phyloP scores from a whole-genome alignment of 2,329 filamentous ascomycete genomes.

The Penicillium decumbens region DNA sequence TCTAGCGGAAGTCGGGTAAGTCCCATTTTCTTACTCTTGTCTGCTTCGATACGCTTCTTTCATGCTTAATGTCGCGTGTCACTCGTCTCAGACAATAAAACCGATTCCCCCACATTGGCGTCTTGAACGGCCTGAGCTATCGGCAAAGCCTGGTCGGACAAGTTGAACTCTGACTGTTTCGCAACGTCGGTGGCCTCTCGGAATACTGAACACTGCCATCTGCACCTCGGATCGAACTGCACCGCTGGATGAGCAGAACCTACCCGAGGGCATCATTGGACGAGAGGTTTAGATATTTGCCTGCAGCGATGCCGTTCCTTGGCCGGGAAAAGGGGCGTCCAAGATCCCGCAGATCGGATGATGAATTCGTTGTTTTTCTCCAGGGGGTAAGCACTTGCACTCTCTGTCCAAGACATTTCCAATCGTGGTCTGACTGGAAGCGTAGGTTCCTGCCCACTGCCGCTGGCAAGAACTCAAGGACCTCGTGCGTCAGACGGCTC shows the following conservation, averaged over 20 bases:
- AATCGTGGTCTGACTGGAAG: conserved; percentile 1
- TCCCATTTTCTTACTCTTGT: background rate
- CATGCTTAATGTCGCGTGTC: background rate
- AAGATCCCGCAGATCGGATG: conserved; percentile 34
- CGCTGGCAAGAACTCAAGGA: conserved; percentile 46
- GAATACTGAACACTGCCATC: conserved; percentile 3
- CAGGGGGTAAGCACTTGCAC: conserved; percentile 36
- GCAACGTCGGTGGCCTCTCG: conserved; percentile 6
- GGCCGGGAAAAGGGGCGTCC: conserved; percentile 32
- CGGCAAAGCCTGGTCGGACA: conserved; percentile 5
- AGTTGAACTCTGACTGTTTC: conserved; percentile 12
- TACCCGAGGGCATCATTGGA: background rate
- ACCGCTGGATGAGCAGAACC: background rate
- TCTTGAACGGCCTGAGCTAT: background rate
- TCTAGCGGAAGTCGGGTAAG: conserved; percentile 4
- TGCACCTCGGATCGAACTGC: conserved; percentile 3
- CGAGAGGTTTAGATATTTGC: background rate
- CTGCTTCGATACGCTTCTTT: background rate
- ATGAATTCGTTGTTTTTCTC: conserved; percentile 44
- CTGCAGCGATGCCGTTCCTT: conserved; percentile 29
- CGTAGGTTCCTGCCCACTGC: conserved; percentile 41
- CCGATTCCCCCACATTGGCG: background rate
- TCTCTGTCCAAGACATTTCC: background rate
- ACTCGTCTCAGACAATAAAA: background rate
- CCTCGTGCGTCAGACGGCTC: conserved; percentile 42